Evolutionary conservation across 257 asterid genomes (phyloP), one percentile per base, ranked within the genome.

Genomic region (Paraleonurus japonicus): DNA sequence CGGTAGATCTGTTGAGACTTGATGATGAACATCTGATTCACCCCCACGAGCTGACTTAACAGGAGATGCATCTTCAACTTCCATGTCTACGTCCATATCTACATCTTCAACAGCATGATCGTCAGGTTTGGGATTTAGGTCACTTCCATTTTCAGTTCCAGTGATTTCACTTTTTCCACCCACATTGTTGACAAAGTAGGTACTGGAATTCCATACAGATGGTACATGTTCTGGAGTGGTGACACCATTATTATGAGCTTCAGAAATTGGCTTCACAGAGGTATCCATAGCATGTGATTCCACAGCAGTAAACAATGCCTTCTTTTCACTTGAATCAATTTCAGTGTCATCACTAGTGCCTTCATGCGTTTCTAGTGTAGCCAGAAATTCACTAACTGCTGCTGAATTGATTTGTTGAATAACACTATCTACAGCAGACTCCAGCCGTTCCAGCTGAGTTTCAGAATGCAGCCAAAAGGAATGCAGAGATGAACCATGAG

Each of bases 21-120:
- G 78, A 75, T 63, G 37, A 12, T 71, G 84, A 63, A 79, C 73
- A 69, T 45, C 77, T 33, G 83, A 71, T 76, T 82, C 80, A 57
- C 69, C 82, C 20, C 41, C 65, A 73, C 70, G 45, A 33, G 78
- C 72, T 24, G 83, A 71, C 28, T 59, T 74, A 71, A 76, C 57
- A 9, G 85, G 23, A 76, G 93, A 73, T 23, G 86, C 60, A 51
- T 90, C 99, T 77, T 94, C 99, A 69, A 94, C 95, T 85, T 94
- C 99, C 99, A 94, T 89, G 81, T 94, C 99, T 68, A 94, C 89
- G 71, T 94, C 99, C 99, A 94, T 94, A 80, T 94, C 97, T 41
- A 82, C 87, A 37, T 90, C 98, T 73, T 90, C 95, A 68, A 67
- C 85, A 45, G 84, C 73, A 61, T 75, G 87, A 72, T 65, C 72